Conservation (phyloP, 257 asterid species). For the Thymus quinquecostatus region DNA sequence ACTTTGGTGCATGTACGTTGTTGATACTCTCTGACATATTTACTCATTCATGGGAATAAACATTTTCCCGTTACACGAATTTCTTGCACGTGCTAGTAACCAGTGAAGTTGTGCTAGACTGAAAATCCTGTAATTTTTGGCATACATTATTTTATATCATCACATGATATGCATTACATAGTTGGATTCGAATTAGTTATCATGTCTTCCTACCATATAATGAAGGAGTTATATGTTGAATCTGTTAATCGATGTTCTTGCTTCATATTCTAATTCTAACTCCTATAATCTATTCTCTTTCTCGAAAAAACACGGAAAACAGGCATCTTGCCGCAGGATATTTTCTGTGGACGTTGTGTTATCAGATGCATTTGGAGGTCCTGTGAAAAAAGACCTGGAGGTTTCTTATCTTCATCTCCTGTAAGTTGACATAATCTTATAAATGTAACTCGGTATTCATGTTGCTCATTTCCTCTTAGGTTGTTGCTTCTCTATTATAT, state of each 20-base stretch:
- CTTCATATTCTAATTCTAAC: conserved; percentile 12
- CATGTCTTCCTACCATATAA: conserved; percentile 6
- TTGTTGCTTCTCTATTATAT: conserved; percentile 77
- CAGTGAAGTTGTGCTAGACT: conserved; percentile 1
- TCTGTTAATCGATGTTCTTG: conserved; percentile 14
- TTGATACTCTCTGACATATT: too few relatives aligned
- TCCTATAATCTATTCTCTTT: background rate
- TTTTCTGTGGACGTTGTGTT: conserved; percentile 76
- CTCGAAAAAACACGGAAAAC: conserved; percentile 19
- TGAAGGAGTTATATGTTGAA: background rate
- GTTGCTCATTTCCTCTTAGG: conserved; percentile 50
- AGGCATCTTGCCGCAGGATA: conserved; percentile 92
- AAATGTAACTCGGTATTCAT: conserved; percentile 22
- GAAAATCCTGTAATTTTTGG: background rate
- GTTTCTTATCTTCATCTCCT: conserved; percentile 42
- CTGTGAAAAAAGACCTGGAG: conserved; percentile 70
- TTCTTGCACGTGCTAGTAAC: background rate
- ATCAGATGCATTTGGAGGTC: conserved; percentile 57
- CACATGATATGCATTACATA: conserved; percentile 3
- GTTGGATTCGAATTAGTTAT: conserved; percentile 20
- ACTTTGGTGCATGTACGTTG: too few relatives aligned
- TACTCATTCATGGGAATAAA: too few relatives aligned
- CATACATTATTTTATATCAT: background rate
- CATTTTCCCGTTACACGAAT: background rate
- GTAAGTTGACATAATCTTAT: conserved; percentile 2